These are phyloP conservation scores for Cynara cardunculus DNA, from an alignment of 129 eudicot genomes.

Conservation along the genomic window DNA sequence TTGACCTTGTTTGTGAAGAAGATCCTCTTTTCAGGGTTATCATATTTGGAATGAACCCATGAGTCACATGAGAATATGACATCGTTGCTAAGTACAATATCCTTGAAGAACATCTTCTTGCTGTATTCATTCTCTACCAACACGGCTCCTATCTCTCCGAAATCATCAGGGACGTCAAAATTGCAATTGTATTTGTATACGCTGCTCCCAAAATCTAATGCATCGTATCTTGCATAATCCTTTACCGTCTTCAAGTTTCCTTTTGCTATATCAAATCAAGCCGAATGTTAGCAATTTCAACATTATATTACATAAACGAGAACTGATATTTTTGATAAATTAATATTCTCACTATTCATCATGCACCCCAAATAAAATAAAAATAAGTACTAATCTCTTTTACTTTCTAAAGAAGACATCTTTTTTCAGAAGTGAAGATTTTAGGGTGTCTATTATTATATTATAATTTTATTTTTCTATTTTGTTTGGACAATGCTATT, in stretches of 20 bases:
- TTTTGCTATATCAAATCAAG: slow-evolving; percentile 23
- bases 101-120: slow-evolving; percentile 47
- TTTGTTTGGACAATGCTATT: too few species aligned
- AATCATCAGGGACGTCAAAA: slow-evolving; percentile 40
- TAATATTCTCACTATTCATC: background rate
- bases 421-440: too few species aligned
- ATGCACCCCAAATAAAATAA: background rate
- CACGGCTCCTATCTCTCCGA: slow-evolving; percentile 65
- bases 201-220: slow-evolving; percentile 12
- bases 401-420: background rate
- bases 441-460: too few species aligned
- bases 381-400: background rate
- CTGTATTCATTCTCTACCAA: slow-evolving; percentile 57
- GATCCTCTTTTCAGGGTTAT: slow-evolving; percentile 37
- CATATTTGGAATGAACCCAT: slow-evolving; percentile 54
- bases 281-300: background rate
- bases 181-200: slow-evolving; percentile 36
- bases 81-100: slow-evolving; percentile 33
- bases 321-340: background rate
- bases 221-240: slow-evolving; percentile 28
- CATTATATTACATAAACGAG: background rate
- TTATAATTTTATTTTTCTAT: too few species aligned
- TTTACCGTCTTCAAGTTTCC: slow-evolving; percentile 27
- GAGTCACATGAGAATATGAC: slow-evolving; percentile 49
- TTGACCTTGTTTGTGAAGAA: slow-evolving; percentile 62